A percentile compares a stretch with the other conserved stretches of the same genome.
Evolutionary conservation across 2,329 filamentous ascomycete species (phyloP).

Genomic region (Fusarium marasasianum): DNA sequence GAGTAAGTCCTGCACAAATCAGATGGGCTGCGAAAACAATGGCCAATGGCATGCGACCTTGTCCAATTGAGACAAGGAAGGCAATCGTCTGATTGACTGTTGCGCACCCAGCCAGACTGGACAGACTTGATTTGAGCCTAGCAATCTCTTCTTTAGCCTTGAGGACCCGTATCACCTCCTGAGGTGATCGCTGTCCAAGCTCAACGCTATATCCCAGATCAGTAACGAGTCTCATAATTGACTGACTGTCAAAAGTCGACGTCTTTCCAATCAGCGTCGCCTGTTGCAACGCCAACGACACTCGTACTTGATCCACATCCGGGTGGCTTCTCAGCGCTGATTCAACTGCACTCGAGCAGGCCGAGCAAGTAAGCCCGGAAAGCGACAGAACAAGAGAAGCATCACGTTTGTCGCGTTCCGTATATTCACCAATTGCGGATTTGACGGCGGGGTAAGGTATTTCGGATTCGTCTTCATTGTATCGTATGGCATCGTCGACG

Average conservation of each 20-base stretch:
- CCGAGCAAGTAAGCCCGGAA: not conserved
- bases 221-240: not conserved
- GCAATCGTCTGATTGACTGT: not conserved
- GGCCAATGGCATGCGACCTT: not conserved
- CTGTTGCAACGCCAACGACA: not conserved
- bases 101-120: not conserved
- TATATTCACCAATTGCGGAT: accelerated
- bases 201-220: not conserved
- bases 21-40: not conserved
- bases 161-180: not conserved
- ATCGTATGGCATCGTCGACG: not conserved
- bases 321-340: not conserved
- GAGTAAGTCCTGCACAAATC: not conserved
- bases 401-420: accelerated
- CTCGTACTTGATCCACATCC: not conserved
- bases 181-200: not conserved
- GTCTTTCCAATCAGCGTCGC: not conserved
- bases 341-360: not conserved
- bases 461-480: not conserved
- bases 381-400: not conserved
- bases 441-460: accelerated
- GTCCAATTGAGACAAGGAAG: not conserved
- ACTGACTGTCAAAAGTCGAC: not conserved
- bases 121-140: not conserved
- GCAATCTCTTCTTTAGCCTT: not conserved